Evolutionary conservation across 768 basidiomycete genomes (phyloP).

Genomic region (Psilocybe cubensis): DNA sequence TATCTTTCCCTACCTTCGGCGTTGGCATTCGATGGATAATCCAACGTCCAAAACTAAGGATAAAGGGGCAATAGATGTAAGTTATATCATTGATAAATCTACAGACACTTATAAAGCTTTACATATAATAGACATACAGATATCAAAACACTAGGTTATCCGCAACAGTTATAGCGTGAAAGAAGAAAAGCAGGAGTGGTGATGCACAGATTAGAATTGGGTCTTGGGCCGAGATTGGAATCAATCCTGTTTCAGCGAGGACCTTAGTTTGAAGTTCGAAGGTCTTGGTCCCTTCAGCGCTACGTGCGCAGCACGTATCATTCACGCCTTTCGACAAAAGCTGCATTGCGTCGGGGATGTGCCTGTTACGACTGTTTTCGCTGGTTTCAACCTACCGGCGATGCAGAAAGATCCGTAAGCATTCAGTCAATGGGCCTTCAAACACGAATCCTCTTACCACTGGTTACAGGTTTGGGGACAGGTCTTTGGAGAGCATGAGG

Average conservation of each 20-base stretch:
- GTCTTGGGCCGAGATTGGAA: neutral
- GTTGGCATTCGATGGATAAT: neutral
- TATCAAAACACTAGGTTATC: constrained; percentile 1
- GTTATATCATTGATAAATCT: neutral
- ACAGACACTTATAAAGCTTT: constrained; percentile 5
- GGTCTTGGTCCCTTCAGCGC: neutral
- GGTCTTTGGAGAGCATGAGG: constrained; percentile 31
- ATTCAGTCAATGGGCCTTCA: neutral
- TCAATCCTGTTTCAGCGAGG: constrained; percentile 7
- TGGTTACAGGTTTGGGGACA: constrained; percentile 44
- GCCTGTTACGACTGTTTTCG: constrained; percentile 23
- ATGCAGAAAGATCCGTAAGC: neutral
- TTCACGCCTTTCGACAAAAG: constrained; percentile 12
- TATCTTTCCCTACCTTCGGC: too few relatives aligned
- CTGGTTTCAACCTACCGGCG: constrained; percentile 29
- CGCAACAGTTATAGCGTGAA: neutral
- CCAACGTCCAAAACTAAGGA: neutral
- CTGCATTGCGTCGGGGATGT: constrained; percentile 20
- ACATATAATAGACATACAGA: neutral
- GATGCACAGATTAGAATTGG: neutral
- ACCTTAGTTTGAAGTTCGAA: neutral
- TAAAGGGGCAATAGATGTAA: neutral
- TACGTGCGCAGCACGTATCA: neutral
- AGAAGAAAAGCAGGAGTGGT: neutral
- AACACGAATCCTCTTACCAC: constrained; percentile 29